Evolutionary conservation across 1,139 yeast genomes (phyloP), one percentile per base, ranked within the genome.

Genomic region (Geotrichum klebahnii): DNA sequence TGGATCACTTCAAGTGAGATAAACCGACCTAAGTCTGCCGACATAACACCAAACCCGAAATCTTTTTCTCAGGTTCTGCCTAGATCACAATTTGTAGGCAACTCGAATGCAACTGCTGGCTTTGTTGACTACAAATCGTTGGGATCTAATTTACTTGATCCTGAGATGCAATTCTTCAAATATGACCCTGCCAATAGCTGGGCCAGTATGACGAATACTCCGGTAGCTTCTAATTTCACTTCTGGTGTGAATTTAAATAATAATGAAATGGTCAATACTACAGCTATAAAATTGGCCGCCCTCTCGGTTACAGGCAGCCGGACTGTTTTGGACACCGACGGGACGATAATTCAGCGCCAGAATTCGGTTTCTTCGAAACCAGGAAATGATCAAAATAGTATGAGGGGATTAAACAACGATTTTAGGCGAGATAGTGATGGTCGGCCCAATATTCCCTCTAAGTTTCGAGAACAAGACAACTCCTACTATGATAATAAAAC

Each of bases 271-370:
- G 54, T 59, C n/a, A 60, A 56, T 48, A 54, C 63, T 10, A 64
- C 70, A 5, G 69, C 71, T n/a, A 61, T 65, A 64, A 67, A 67
- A 48, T 57, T 68, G 55, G 69, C 72, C 0, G 70, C 71, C n/a
- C 54, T 67, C 45, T 60, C 63, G n/a, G n/a, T n/a, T 43, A 66
- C 71, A 3, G 61, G 57, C 19, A 58, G n/a, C n/a, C n/a, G n/a
- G n/a, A n/a, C n/a, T n/a, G n/a, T n/a, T n/a, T n/a, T n/a, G n/a
- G n/a, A 52, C 46, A 55, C 52, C 28, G 42, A 36, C 14, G 43
- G 31, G n/a, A 44, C 36, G 31, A 44, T 37, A 23, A 37, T 16
- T 24, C 26, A 34, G 12, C 46, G 46, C 8, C 26, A 35, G 3
- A 22, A 50, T 12, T n/a, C n/a, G n/a, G n/a, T 29, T 5, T 29